phyloP scores from a whole-genome alignment of 1,284 basidiomycete genomes.

The Ustilago bromivora region DNA sequence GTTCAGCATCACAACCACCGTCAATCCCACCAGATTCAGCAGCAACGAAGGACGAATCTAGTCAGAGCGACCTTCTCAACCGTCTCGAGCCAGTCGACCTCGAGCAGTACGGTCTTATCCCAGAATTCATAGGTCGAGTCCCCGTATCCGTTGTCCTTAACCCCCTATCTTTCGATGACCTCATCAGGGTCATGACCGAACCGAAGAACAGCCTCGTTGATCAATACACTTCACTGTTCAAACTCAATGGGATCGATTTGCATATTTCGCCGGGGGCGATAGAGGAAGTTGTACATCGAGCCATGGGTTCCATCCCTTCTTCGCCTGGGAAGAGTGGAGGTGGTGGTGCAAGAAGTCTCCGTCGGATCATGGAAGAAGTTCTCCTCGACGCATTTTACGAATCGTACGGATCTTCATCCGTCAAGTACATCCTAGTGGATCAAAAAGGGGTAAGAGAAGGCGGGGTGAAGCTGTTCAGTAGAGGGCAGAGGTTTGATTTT shows the following conservation, averaged over 20 bases:
- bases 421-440: constrained; percentile 42
- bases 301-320: constrained; percentile 32
- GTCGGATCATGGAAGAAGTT: constrained; percentile 82
- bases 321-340: not conserved
- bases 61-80: constrained; percentile 21
- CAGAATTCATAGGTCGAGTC: constrained; percentile 87
- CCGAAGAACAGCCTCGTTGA: constrained; percentile 89
- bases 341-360: constrained; percentile 83
- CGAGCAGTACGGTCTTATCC: constrained; percentile 89
- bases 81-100: constrained; percentile 74
- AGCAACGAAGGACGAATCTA: not conserved
- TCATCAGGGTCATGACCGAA: constrained; percentile 89
- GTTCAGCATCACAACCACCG: not conserved
- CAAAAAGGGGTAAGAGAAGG: constrained; percentile 1
- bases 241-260: constrained; percentile 56
- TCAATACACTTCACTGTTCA: constrained; percentile 86
- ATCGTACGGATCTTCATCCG: constrained; percentile 14
- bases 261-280: constrained; percentile 21
- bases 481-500: constrained; percentile 41
- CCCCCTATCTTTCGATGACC: constrained; percentile 79
- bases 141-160: constrained; percentile 86
- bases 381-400: constrained; percentile 55
- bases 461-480: constrained; percentile 31
- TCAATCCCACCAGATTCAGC: not conserved
- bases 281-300: constrained; percentile 68